Base-by-base conservation (phyloP, 2,329 filamentous ascomycete genomes). In the Canariomyces notabilis region DNA sequence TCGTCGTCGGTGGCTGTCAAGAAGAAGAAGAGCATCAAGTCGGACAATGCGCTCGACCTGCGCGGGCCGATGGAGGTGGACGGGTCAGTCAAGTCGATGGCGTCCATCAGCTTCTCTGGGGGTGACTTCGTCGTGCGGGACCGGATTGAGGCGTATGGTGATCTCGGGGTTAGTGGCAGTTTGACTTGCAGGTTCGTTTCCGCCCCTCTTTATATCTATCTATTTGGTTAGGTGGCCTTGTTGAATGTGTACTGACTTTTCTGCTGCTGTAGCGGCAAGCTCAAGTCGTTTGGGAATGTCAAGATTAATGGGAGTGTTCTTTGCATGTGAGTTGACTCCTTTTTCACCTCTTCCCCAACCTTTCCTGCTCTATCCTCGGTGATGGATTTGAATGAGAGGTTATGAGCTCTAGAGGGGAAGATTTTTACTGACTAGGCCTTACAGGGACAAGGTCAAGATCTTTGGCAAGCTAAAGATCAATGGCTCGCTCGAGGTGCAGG, bases 201-300 rank as follows among this genome's bases (percentile, higher is more conserved):
- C 26, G 11, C 18, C 21, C 14, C 29, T 19, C 14, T 9, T 14
- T 4, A 12, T 21, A 22, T 12, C 26, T 35, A 11, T 21, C 19
- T 26, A 23, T 11, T 20, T 21, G n/a, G 37, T 15, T 19, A n/a
- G n/a, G n/a, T n/a, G n/a, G n/a, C n/a, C n/a, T 34, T 20, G 16
- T 14, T 9, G 37, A 34, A 20, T 21, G 19, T 11, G 33, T 42
- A 36, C 49, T 29, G 16, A 23, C n/a, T 26, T 12, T 31, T 8
- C 20, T 39, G 12, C 37, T 21, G 2, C 33, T 7, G 31, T 41
- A 73, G 70, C 37, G 68, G 69, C 38, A 64, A 63, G 38, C 62
- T 75, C 49, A 73, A 73, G 50, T 69, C 70, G 2, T 71, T 71
- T 39, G 72, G 70, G 6, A 73, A 73, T 51, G 68, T 75, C 16